Evolutionary conservation across 2,329 filamentous ascomycete genomes (phyloP).

Genomic region (Colletotrichum karsti): DNA sequence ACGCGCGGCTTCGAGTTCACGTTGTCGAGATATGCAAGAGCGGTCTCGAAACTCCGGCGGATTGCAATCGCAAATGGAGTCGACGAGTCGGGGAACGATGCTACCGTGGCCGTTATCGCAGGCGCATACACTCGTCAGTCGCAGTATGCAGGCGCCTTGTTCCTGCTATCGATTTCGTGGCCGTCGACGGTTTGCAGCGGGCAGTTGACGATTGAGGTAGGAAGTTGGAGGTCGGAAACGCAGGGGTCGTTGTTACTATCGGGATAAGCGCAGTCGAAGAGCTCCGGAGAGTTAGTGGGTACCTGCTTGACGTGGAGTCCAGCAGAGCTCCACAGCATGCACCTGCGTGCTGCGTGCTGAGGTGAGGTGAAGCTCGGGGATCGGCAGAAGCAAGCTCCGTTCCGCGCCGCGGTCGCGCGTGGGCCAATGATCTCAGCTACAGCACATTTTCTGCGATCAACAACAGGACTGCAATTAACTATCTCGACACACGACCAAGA

Average conservation of each 20-base stretch:
- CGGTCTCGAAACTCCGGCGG: too few relatives aligned
- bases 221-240: neutral
- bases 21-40: too few relatives aligned
- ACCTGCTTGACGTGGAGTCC: too few relatives aligned
- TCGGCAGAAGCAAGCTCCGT: slow-evolving; percentile 28
- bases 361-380: too few relatives aligned
- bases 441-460: neutral
- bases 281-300: neutral
- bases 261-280: neutral
- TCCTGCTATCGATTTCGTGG: neutral
- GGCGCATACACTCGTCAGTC: too few relatives aligned
- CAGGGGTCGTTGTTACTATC: neutral
- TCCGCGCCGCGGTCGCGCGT: neutral
- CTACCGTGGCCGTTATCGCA: too few relatives aligned
- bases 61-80: too few relatives aligned
- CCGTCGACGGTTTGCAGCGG: neutral
- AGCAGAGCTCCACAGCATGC: neutral
- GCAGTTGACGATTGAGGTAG: neutral
- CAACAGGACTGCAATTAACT: neutral
- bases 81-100: too few relatives aligned
- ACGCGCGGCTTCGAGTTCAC: neutral
- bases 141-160: too few relatives aligned
- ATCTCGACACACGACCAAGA: neutral
- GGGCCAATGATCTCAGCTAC: neutral
- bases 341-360: neutral